Evolutionary conservation across 768 basidiomycete genomes (phyloP), one percentile per base, ranked within the genome.

Genomic region (Pleurotus sapidus): DNA sequence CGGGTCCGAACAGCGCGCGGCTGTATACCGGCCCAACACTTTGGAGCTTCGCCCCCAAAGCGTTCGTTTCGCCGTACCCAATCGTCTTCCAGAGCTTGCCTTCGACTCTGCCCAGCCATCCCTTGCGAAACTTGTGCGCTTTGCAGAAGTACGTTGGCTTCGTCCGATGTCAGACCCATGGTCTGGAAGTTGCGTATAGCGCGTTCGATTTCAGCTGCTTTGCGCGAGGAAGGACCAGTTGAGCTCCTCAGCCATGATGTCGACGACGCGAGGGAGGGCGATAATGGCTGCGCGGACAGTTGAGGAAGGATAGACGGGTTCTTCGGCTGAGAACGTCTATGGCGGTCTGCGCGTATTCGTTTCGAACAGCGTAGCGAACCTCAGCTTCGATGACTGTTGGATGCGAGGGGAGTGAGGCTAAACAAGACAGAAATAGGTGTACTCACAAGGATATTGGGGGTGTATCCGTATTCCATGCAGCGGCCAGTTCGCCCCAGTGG

Each of bases 341-440:
- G 9, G 95, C 91, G n/a, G 89, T 95, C 58, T 84, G 82, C 0
- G 95, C 96, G 71, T 96, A 98, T 74, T 99, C 96, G 69, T 93
- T 79, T 12, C 85, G 85, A 18, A 88, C 81, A 0, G 95, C 94
- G 67, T 96, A 97, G 48, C 85, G 85, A 5, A 95, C 87, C 74
- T 99, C 96, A 1, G 93, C 94, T 70, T 97, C 93, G 69, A 98
- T 87, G 79, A 87, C 87, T 89, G 62, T 6, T 12, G 23, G 27
- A 20, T 8, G 11, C 56, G 2, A 17, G 39, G 30, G 49, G 30
- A 25, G 38, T 20, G 23, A 18, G 51, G 45, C 18, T 34, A 23
- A 1, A 18, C 17, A 45, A 24, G 5, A 39, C 30, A 38, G 30
- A 49, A 43, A 39, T 25, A 5, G 20, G 47, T 14, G 27, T 2